Percentiles rank a stretch among this genome's conserved stretches.
Conservation (phyloP, 2,329 filamentous ascomycete genomes). For the Paraconiothyrium brasiliense region DNA sequence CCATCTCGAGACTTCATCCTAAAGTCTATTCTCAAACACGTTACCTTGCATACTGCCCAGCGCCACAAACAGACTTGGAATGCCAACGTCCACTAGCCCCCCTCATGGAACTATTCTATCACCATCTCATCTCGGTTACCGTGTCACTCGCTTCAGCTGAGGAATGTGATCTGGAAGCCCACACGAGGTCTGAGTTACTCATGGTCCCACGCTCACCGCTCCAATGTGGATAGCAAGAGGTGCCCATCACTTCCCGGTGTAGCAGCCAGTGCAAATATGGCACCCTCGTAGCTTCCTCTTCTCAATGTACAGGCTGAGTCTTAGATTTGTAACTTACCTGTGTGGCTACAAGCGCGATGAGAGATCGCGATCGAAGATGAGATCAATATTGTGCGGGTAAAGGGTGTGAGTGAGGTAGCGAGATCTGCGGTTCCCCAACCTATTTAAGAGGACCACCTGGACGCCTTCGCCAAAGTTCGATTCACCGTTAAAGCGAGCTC, state of each 20-base stretch:
- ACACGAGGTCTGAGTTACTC: constrained; percentile 9
- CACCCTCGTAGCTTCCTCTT: neutral
- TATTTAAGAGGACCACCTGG: constrained; percentile 8
- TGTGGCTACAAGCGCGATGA: neutral
- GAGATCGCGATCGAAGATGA: neutral
- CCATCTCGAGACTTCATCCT: neutral
- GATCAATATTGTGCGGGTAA: neutral
- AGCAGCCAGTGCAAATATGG: constrained; percentile 11
- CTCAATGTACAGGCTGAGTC: constrained; percentile 1
- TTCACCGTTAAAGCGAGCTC: neutral
- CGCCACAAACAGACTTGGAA: constrained; percentile 22
- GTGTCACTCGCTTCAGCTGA: neutral
- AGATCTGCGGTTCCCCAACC: neutral
- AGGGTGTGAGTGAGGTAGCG: neutral
- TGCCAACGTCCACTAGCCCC: constrained; percentile 5
- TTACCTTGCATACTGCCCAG: constrained; percentile 21
- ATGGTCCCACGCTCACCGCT: constrained; percentile 2
- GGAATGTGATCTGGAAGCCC: constrained; percentile 17
- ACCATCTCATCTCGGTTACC: constrained; percentile 10
- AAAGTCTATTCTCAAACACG: constrained; percentile 8
- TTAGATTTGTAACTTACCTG: neutral
- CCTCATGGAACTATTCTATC: neutral
- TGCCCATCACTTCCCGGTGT: constrained; percentile 11
- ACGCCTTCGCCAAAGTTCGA: neutral
- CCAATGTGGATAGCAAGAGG: neutral